Evolutionary conservation across 202 grass and related monocot species (phyloP).

Genomic region (Schoenoplectus tabernaemontani): DNA sequence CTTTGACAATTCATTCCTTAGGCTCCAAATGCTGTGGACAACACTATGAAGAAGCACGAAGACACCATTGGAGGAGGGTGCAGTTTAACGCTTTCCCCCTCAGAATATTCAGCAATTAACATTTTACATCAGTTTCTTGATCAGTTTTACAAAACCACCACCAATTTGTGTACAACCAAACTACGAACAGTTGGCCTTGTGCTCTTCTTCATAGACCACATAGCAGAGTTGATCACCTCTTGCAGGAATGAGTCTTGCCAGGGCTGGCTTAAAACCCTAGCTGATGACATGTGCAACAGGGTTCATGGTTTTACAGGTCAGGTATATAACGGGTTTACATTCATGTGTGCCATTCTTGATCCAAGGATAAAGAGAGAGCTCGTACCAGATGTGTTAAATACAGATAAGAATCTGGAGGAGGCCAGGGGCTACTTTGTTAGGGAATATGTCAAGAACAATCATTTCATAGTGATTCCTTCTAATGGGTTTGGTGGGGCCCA

Average conservation of each 20-base stretch:
- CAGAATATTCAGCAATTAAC: conserved; percentile 55
- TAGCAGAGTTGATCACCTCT: conserved; percentile 56
- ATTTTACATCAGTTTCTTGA: conserved; percentile 72
- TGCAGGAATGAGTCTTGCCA: conserved; percentile 43
- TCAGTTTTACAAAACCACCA: conserved; percentile 86
- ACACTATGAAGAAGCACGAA: conserved; percentile 73
- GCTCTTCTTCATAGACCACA: conserved; percentile 97
- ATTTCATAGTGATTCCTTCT: conserved; percentile 30
- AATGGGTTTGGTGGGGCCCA: conserved; percentile 11
- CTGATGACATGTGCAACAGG: conserved; percentile 53
- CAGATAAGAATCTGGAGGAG: conserved; percentile 59
- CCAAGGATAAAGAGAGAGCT: conserved; percentile 79
- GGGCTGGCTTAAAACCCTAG: conserved; percentile 72
- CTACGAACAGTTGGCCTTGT: conserved; percentile 68
- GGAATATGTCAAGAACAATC: conserved; percentile 56
- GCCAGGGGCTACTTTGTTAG: conserved; percentile 64
- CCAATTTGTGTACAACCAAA: conserved; percentile 83
- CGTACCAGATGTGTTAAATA: conserved; percentile 67
- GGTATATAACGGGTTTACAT: conserved; percentile 65
- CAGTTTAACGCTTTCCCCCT: conserved; percentile 34
- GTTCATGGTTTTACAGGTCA: conserved; percentile 47
- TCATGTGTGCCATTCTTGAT: conserved; percentile 88
- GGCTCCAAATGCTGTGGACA: conserved; percentile 83
- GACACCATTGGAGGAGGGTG: conserved; percentile 41
- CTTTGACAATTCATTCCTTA: conserved; percentile 9